Conservation (phyloP, 352 stramenopile species). For the Hyaloperonospora brassicae region DNA sequence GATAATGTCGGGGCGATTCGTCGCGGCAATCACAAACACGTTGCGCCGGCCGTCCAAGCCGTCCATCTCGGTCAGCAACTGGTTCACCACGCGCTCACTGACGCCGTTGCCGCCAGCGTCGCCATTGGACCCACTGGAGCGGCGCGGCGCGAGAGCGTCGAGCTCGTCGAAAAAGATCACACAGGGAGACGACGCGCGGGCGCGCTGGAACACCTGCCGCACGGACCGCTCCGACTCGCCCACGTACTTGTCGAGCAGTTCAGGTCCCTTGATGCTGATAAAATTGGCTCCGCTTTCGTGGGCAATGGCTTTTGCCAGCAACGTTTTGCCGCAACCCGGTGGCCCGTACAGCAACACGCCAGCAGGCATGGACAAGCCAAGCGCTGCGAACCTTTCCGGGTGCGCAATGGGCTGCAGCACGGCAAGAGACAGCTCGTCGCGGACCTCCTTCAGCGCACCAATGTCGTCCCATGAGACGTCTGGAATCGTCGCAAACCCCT, state of each 20-base stretch:
- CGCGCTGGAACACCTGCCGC: slow-evolving; percentile 95
- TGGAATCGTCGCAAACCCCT: slow-evolving; percentile 97
- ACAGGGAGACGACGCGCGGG: slow-evolving; percentile 95
- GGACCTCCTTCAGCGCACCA: slow-evolving; percentile 87
- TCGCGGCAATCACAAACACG: slow-evolving; percentile 95
- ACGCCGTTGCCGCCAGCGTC: slow-evolving; percentile 82
- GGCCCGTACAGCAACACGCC: slow-evolving; percentile 97
- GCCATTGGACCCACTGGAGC: slow-evolving; percentile 55
- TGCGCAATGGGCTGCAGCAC: slow-evolving; percentile 97
- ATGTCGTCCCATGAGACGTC: slow-evolving; percentile 98
- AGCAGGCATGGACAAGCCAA: slow-evolving; percentile 95
- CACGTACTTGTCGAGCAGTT: slow-evolving; percentile 99
- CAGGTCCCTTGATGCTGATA: slow-evolving; percentile 97
- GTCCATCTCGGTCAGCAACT: slow-evolving; percentile 99
- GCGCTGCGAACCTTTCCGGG: slow-evolving; percentile 88
- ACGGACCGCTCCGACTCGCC: slow-evolving; percentile 95
- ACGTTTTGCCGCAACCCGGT: slow-evolving; percentile 97
- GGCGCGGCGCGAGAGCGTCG: slow-evolving; percentile 93
- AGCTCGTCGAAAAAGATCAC: slow-evolving; percentile 99
- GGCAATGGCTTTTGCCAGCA: slow-evolving; percentile 97
- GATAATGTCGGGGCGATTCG: slow-evolving; percentile 97
- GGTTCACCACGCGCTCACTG: slow-evolving; percentile 94
- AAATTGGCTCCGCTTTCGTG: slow-evolving; percentile 98
- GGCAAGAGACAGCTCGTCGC: slow-evolving; percentile 93
- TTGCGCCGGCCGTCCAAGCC: slow-evolving; percentile 92